Percentiles rank a stretch among this genome's conserved stretches.
Evolutionary conservation across 169 alveolate genomes (phyloP).

Genomic region (Cryptosporidium viatorum): DNA sequence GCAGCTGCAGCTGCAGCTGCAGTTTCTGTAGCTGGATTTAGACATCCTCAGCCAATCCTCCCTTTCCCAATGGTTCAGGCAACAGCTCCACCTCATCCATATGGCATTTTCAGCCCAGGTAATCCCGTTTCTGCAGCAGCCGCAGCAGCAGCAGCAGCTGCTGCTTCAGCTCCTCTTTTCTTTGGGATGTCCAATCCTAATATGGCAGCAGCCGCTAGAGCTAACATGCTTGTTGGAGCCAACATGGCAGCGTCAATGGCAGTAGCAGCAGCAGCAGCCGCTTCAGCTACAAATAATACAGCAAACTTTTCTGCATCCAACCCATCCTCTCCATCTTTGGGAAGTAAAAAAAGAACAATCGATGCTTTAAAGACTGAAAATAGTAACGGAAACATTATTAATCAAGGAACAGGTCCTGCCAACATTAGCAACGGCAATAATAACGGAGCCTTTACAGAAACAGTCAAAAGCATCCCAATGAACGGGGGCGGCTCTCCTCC

Average conservation of each 20-base stretch:
- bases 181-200: conserved; percentile 60
- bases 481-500: conserved; percentile 23
- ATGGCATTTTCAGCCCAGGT: conserved; percentile 20
- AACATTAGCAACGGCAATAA: not conserved
- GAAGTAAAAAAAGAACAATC: conserved; percentile 4
- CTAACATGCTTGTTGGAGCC: conserved; percentile 9
- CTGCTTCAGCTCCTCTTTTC: conserved; percentile 43
- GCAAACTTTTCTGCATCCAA: not conserved
- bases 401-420: conserved; percentile 3
- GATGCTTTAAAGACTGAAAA: conserved; percentile 34
- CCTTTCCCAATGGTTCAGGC: conserved; percentile 47
- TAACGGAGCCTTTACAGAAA: not conserved
- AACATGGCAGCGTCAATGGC: conserved; percentile 3
- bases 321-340: not conserved
- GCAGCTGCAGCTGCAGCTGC: conserved; percentile 74
- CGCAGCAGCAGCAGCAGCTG: conserved; percentile 4
- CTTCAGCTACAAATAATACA: conserved; percentile 2
- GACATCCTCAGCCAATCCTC: conserved; percentile 66
- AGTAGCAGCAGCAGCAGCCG: conserved; percentile 6
- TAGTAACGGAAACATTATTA: not conserved
- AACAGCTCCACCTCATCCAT: conserved; percentile 30
- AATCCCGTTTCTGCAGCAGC: conserved; percentile 35
- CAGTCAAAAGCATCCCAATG: not conserved
- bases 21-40: conserved; percentile 61
- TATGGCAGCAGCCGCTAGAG: conserved; percentile 29